Evolutionary conservation across 495 filamentous ascomycete genomes (phyloP).

Genomic region (Talaromyces liani): DNA sequence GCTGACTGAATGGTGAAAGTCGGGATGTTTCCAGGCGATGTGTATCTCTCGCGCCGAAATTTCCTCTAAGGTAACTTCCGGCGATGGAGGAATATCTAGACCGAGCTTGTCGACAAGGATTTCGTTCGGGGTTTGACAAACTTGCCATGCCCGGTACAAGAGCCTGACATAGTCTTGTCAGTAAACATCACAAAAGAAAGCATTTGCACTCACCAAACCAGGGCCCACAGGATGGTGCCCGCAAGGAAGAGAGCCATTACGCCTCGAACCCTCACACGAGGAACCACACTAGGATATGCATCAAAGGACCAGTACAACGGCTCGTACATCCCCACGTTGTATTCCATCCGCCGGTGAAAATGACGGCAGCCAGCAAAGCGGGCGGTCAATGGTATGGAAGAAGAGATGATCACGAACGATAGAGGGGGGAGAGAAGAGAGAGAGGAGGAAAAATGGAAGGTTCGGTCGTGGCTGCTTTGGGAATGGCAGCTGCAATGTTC

Average conservation of each 20-base stretch:
- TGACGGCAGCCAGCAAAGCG: conserved; percentile 5
- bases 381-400: background rate
- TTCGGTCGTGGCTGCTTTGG: conserved; percentile 1
- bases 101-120: conserved; percentile 85
- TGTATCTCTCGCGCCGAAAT: conserved; percentile 80
- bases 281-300: conserved; percentile 40
- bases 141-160: conserved; percentile 71
- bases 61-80: conserved; percentile 84
- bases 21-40: conserved; percentile 83
- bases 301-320: conserved; percentile 39
- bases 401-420: background rate
- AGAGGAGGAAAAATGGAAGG: background rate
- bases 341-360: conserved; percentile 8
- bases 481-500: background rate
- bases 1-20: conserved; percentile 66
- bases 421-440: conserved; percentile 10
- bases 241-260: conserved; percentile 46
- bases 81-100: conserved; percentile 84
- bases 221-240: conserved; percentile 40
- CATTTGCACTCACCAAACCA: conserved; percentile 39
- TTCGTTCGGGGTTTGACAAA: conserved; percentile 82
- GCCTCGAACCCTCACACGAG: conserved; percentile 42
- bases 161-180: conserved; percentile 47
- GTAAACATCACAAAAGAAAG: background rate
- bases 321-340: conserved; percentile 43